phyloP scores from a whole-genome alignment of 352 stramenopile species.

The Phytophthora chlamydospora region DNA sequence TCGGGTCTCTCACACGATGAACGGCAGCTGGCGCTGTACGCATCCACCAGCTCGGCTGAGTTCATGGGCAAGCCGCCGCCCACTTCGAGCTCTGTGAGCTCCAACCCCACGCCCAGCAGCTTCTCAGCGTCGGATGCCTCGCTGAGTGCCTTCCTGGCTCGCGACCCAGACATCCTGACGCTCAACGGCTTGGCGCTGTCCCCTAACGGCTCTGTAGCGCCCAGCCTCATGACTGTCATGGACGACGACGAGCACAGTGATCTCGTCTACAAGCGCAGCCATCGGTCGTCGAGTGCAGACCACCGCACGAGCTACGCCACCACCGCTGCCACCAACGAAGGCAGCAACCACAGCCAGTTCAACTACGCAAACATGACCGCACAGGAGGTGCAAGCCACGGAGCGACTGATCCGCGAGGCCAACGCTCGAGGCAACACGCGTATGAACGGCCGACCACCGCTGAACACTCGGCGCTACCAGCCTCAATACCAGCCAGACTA shows the following conservation, averaged over 20 bases:
- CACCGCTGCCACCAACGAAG: conserved; percentile 33
- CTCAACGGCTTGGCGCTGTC: conserved; percentile 48
- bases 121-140: conserved; percentile 43
- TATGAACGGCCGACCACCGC: conserved; percentile 13
- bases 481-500: conserved; percentile 21
- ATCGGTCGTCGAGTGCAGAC: background rate
- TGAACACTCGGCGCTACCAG: conserved; percentile 9
- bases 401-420: conserved; percentile 17
- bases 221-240: conserved; percentile 21
- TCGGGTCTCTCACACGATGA: conserved; percentile 47
- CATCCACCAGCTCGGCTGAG: conserved; percentile 31
- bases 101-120: conserved; percentile 22
- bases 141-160: conserved; percentile 39
- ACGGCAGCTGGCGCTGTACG: conserved; percentile 20
- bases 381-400: conserved; percentile 24
- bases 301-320: conserved; percentile 34
- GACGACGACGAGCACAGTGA: conserved; percentile 30
- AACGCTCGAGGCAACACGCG: conserved; percentile 11
- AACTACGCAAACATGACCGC: conserved; percentile 34
- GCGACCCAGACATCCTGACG: conserved; percentile 48
- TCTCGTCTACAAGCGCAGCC: conserved; percentile 17
- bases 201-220: conserved; percentile 19
- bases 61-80: conserved; percentile 22
- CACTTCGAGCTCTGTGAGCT: conserved; percentile 10
- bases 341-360: conserved; percentile 40